A percentile compares a stretch with the other conserved stretches of the same genome.
These are phyloP conservation scores for Phytophthora colocasiae DNA, from an alignment of 352 stramenopile genomes.

Conservation along the genomic window DNA sequence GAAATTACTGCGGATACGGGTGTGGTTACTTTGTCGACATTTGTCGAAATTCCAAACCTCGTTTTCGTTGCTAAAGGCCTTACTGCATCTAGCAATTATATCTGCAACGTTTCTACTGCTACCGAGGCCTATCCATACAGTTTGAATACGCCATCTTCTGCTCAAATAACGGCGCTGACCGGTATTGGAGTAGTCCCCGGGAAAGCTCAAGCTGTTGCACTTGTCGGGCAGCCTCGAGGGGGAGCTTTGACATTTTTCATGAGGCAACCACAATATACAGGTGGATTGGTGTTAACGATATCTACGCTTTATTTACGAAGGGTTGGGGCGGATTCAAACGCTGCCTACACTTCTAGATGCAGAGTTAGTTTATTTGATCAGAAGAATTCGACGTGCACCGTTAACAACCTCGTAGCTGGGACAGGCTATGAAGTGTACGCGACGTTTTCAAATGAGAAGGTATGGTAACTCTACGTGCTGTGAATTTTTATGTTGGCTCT, in stretches of 20 bases:
- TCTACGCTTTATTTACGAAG: slow-evolving; percentile 49
- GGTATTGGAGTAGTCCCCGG: slow-evolving; percentile 25
- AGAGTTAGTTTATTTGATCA: slow-evolving; percentile 1
- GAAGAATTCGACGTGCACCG: slow-evolving; percentile 32
- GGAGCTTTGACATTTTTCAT: slow-evolving; percentile 54
- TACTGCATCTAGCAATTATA: slow-evolving; percentile 46
- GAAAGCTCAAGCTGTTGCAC: slow-evolving; percentile 17
- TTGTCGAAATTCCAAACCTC: no score
- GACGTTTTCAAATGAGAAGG: slow-evolving; percentile 45
- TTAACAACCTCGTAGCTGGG: slow-evolving; percentile 42
- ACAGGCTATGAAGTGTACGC: slow-evolving; percentile 62
- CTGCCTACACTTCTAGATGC: slow-evolving; percentile 31
- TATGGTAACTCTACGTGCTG: slow-evolving; percentile 15
- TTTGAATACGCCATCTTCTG: slow-evolving; percentile 15
- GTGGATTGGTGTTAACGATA: slow-evolving; percentile 41
- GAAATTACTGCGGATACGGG: no score
- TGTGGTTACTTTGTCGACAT: no score
- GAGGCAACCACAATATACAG: slow-evolving; percentile 33
- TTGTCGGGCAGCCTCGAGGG: slow-evolving; percentile 27
- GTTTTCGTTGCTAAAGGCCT: slow-evolving; percentile 31
- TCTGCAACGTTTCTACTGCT: slow-evolving; percentile 32
- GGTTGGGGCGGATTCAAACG: background rate
- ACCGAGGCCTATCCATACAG: slow-evolving; percentile 33
- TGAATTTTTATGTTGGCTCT: no score
- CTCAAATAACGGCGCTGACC: slow-evolving; percentile 31